phyloP scores from a whole-genome alignment of 257 asterid species.

The Ligustrum vulgare region DNA sequence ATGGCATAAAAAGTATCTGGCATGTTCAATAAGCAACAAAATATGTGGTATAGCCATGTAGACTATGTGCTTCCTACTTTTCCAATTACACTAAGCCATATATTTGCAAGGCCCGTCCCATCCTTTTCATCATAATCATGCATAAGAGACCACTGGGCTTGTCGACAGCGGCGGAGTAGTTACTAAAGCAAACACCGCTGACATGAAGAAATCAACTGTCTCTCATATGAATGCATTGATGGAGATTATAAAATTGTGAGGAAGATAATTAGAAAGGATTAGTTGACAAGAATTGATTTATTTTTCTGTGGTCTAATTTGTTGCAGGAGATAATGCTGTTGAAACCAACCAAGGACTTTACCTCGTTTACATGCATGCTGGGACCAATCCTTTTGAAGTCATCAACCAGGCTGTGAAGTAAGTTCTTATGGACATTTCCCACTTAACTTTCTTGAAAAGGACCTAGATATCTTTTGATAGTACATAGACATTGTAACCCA shows the following conservation, averaged over 20 bases:
- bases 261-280: slow-evolving; percentile 21
- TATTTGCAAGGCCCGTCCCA: not conserved
- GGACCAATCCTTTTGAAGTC: slow-evolving; percentile 90
- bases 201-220: slow-evolving; percentile 23
- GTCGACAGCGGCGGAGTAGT: slow-evolving; percentile 20
- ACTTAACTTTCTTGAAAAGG: not conserved
- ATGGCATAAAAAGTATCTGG: slow-evolving; percentile 23
- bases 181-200: slow-evolving; percentile 24
- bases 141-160: slow-evolving; percentile 24
- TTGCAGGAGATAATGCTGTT: slow-evolving; percentile 85
- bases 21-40: slow-evolving; percentile 23
- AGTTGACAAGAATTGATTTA: slow-evolving; percentile 25
- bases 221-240: slow-evolving; percentile 22
- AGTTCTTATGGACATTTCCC: slow-evolving; percentile 23
- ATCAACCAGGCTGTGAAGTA: slow-evolving; percentile 90
- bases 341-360: slow-evolving; percentile 86
- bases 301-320: slow-evolving; percentile 28
- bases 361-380: slow-evolving; percentile 89
- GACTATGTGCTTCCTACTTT: not conserved
- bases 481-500: not conserved
- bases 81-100: slow-evolving; percentile 9
- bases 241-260: slow-evolving; percentile 29
- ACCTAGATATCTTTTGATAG: not conserved
- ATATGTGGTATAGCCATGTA: not conserved
- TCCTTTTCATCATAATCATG: slow-evolving; percentile 30